Evolutionary conservation across 345 rosid species (phyloP).

Genomic region (Eutrema japonicum): DNA sequence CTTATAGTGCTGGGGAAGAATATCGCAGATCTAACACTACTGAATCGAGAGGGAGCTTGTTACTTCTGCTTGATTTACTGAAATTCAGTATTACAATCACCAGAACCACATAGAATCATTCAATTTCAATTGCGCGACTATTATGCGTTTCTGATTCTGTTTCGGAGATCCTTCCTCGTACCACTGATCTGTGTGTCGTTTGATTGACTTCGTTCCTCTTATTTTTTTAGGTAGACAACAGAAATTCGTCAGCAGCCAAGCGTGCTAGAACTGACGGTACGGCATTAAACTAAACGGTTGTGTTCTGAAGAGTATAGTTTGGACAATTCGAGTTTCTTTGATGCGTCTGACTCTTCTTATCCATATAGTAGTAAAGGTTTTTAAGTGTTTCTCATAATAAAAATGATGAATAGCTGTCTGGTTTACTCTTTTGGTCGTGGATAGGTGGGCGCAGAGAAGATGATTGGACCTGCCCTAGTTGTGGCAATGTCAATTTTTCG

Average conservation of each 20-base stretch:
- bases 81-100: neutral
- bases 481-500: conserved; percentile 96
- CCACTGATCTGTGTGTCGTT: conserved; percentile 5
- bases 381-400: conserved; percentile 15
- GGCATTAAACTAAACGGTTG: neutral
- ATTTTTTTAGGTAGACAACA: conserved; percentile 76
- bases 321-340: conserved; percentile 1
- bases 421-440: conserved; percentile 20
- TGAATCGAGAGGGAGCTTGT: conserved; percentile 18
- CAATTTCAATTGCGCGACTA: conserved; percentile 4
- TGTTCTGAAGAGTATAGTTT: neutral
- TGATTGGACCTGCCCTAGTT: conserved; percentile 99
- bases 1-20: neutral
- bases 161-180: neutral
- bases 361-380: neutral
- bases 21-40: conserved; percentile 40
- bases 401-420: conserved; percentile 9
- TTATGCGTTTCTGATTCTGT: neutral
- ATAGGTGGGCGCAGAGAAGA: conserved; percentile 98
- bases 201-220: conserved; percentile 16
- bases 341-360: neutral
- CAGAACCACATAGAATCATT: neutral
- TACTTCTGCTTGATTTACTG: conserved; percentile 13
- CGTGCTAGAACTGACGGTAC: conserved; percentile 99
- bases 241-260: conserved; percentile 95